Conservation (phyloP, 2,329 filamentous ascomycete species). For the Ascochyta viciae-villosae region DNA sequence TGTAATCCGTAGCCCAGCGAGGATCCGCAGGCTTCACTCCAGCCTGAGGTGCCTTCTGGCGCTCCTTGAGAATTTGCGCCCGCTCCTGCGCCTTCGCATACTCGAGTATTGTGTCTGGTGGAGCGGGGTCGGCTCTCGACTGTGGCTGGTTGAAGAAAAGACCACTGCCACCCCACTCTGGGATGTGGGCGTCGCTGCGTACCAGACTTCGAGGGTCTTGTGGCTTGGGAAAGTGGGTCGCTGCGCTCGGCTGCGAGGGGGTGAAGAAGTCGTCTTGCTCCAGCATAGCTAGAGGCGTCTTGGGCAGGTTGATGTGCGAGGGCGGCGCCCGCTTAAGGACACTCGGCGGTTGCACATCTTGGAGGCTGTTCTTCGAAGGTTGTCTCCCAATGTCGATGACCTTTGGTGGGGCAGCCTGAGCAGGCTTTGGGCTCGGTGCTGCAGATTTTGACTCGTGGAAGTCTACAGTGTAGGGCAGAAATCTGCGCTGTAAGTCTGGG, state of each 20-base stretch:
- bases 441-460: conserved; percentile 64
- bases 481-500: conserved; percentile 61
- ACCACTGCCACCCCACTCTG: conserved; percentile 73
- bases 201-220: conserved; percentile 62
- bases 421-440: conserved; percentile 47
- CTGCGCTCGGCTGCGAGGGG: conserved; percentile 48
- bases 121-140: conserved; percentile 75
- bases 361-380: conserved; percentile 52
- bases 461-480: conserved; percentile 89
- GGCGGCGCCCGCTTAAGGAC: conserved; percentile 47
- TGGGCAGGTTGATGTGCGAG: conserved; percentile 41
- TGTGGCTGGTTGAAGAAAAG: conserved; percentile 77
- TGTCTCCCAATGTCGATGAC: conserved; percentile 54
- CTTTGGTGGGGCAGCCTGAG: conserved; percentile 30
- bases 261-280: conserved; percentile 57
- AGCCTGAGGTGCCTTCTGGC: conserved; percentile 21
- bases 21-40: conserved; percentile 47
- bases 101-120: conserved; percentile 77
- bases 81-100: conserved; percentile 61
- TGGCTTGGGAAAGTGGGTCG: conserved; percentile 62
- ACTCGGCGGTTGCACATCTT: conserved; percentile 44
- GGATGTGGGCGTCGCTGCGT: conserved; percentile 76
- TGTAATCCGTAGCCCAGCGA: conserved; percentile 77
- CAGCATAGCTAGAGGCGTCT: conserved; percentile 50
- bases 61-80: conserved; percentile 37